Base-by-base conservation (phyloP, 371 early-diverging fungal genomes). In the Vairimorpha ceranae region DNA sequence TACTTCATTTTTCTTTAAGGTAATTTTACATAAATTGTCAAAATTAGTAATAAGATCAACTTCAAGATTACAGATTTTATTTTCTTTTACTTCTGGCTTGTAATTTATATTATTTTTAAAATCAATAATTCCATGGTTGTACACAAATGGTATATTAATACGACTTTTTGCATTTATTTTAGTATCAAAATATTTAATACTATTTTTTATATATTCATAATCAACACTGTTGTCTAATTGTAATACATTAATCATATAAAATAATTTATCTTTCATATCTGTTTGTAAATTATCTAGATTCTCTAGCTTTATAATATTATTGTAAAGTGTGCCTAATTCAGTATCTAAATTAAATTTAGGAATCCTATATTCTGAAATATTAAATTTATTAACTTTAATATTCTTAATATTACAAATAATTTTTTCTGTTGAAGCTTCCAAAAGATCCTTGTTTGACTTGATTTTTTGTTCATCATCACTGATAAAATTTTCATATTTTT, bases 101-200 rank as follows among this genome's bases (percentile, higher is more conserved):
- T 3, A n/a, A 23, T 59, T 36, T 29, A 19, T 10, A 59, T 17
- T n/a, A 14, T 19, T 36, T 10, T 59, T 32, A 36, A 17, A 33
- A 59, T 23, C 35, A 21, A 52, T 56, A 32, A 54, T 51, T n/a
- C 23, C 54, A 14, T 38, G 51, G 15, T 38, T 54, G 35, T 67
- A 52, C 19, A 67, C n/a, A 36, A 67, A 27, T 36, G 68, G 68
- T 19, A 38, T 67, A 8, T 36, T 35, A 25, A 38, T 35, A n/a
- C 54, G 52, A 2, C 36, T 56, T 15, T 38, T 38, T 1, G 21
- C 10, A 15, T 67, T 56, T 32, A 67, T 67, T 2, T 38, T 38
- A 21, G 35, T 67, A 41, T 67, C 68, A 67, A 56, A 36, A 25
- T 56, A 67, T 25, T 54, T 67, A 21, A 67, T 41, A 33, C 56